phyloP scores from a whole-genome alignment of 176 grass and related monocot genomes.

The Cenchrus americanus region DNA sequence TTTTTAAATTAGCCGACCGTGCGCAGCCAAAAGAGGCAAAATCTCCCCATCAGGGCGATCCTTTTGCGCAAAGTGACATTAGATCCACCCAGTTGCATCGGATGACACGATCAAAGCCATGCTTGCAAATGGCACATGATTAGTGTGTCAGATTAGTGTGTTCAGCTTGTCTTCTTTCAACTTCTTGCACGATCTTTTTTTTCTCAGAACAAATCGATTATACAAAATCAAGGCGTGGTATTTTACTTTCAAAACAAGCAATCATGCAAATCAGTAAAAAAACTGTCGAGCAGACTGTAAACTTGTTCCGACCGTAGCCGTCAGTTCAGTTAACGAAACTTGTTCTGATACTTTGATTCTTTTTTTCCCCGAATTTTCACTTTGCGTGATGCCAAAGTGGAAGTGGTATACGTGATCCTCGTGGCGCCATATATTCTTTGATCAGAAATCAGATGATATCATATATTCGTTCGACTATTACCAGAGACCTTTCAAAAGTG shows the following conservation, averaged over 20 bases:
- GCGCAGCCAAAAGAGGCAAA: conserved; percentile 31
- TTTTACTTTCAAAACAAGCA: too few species aligned
- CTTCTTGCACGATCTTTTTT: too few species aligned
- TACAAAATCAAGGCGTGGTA: too few species aligned
- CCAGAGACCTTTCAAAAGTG: background rate
- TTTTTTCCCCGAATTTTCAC: background rate
- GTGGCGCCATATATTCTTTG: background rate
- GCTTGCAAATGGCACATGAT: background rate
- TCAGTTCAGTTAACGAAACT: too few species aligned
- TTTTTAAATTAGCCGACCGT: background rate
- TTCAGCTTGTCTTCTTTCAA: too few species aligned
- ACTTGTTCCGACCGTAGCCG: too few species aligned
- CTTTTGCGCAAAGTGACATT: background rate
- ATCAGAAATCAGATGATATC: background rate
- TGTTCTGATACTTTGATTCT: too few species aligned
- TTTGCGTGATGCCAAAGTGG: background rate
- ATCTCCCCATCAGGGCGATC: background rate
- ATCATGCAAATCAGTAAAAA: too few species aligned
- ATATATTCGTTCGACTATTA: background rate
- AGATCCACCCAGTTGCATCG: background rate
- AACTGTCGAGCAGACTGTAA: too few species aligned
- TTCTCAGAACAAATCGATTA: too few species aligned
- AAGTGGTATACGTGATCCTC: background rate
- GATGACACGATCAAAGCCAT: conserved; percentile 1
- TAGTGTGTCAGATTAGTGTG: too few species aligned